These are phyloP conservation scores for Sonneratia caseolaris DNA, from an alignment of 345 rosid genomes.

Conservation along the genomic window DNA sequence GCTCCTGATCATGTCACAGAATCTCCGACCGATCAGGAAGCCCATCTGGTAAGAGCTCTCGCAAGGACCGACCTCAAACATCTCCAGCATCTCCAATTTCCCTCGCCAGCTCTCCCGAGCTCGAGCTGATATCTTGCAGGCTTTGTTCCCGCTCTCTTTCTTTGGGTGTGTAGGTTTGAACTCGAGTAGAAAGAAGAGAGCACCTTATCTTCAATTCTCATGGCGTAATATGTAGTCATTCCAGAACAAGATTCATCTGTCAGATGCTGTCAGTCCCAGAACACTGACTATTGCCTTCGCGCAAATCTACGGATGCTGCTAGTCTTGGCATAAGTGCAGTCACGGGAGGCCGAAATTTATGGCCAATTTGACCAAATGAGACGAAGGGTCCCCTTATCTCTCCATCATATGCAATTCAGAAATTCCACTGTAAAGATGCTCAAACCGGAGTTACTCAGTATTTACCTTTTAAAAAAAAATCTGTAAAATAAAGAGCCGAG, in stretches of 20 bases:
- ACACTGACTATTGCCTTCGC: not conserved
- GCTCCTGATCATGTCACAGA: constrained; percentile 30
- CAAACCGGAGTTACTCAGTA: too few species aligned
- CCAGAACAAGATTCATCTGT: not conserved
- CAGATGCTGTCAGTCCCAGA: not conserved
- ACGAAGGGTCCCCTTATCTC: not conserved
- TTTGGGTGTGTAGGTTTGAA: not conserved
- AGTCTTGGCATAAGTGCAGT: too few species aligned
- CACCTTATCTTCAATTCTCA: not conserved
- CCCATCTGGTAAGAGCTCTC: constrained; percentile 36
- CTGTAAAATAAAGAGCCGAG: too few species aligned
- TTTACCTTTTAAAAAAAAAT: too few species aligned
- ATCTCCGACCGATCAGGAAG: constrained; percentile 39
- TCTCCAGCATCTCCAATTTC: constrained; percentile 22
- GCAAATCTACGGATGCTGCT: not conserved
- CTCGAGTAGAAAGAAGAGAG: not conserved
- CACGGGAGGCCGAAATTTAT: too few species aligned
- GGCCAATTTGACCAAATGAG: not conserved
- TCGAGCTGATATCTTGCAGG: not conserved
- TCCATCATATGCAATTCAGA: too few species aligned
- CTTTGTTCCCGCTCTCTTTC: not conserved
- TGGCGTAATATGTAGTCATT: not conserved
- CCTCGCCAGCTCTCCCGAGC: not conserved
- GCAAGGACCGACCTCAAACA: constrained; percentile 48
- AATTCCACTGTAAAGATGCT: too few species aligned